phyloP scores from a whole-genome alignment of 2,329 filamentous ascomycete species.

The Fusarium neocosmosporiellum region DNA sequence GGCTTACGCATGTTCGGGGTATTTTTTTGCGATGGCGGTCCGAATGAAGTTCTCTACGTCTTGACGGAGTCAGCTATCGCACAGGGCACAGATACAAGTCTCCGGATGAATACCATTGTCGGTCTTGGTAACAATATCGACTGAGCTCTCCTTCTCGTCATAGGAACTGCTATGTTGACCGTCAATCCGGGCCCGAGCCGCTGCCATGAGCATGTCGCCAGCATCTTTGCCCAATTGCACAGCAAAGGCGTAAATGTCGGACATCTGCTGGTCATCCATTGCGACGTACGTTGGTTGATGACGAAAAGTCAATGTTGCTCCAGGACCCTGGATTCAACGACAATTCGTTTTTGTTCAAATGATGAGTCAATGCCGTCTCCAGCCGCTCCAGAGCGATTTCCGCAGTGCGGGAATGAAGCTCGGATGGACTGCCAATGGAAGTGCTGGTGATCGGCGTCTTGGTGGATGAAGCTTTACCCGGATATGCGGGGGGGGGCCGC shows the following conservation, averaged over 20 bases:
- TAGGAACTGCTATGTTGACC: conserved; percentile 39
- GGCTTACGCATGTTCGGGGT: conserved; percentile 73
- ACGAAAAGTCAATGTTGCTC: conserved; percentile 2
- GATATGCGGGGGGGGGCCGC: conserved; percentile 16
- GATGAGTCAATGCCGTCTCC: conserved; percentile 26
- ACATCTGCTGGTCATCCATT: conserved; percentile 62
- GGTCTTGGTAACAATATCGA: conserved; percentile 82
- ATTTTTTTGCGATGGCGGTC: conserved; percentile 65
- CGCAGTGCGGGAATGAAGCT: conserved; percentile 35
- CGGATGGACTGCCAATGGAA: conserved; percentile 27
- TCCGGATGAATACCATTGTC: conserved; percentile 67
- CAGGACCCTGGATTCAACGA: background rate
- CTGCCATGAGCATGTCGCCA: conserved; percentile 73
- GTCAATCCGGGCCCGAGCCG: conserved; percentile 54
- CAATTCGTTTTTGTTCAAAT: conserved; percentile 23
- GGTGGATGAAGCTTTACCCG: conserved; percentile 44
- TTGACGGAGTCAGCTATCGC: conserved; percentile 46
- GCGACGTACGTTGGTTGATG: conserved; percentile 11
- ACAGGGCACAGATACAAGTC: background rate
- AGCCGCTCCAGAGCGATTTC: conserved; percentile 21
- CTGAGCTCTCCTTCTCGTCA: conserved; percentile 77
- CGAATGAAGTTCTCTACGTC: conserved; percentile 80
- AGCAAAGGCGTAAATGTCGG: conserved; percentile 77
- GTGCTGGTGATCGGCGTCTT: conserved; percentile 4
- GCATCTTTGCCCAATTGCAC: conserved; percentile 77